phyloP scores from a whole-genome alignment of 345 rosid species.

The Clausena lansium region DNA sequence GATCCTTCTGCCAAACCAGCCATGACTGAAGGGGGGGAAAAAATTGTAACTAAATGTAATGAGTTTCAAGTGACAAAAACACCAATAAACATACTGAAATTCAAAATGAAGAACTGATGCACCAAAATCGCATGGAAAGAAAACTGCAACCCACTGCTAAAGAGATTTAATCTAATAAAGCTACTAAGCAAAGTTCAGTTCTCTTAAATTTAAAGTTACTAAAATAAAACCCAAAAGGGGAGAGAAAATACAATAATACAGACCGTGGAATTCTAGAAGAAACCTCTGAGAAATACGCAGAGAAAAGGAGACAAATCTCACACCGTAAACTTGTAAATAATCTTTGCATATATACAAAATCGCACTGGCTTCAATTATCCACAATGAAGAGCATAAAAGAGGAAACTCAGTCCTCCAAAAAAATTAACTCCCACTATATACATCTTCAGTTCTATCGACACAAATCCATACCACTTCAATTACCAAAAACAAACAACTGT shows the following conservation, averaged over 20 bases:
- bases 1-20: constrained; percentile 44
- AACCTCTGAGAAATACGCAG: neutral
- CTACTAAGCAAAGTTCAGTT: neutral
- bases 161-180: neutral
- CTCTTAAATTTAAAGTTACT: neutral
- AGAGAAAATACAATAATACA: neutral
- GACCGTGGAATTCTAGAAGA: neutral
- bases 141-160: neutral
- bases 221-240: neutral
- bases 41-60: neutral
- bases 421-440: neutral
- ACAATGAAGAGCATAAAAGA: neutral
- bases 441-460: neutral
- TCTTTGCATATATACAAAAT: neutral
- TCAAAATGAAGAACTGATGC: neutral
- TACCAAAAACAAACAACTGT: neutral
- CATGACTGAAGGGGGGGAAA: constrained; percentile 34
- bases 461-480: neutral
- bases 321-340: neutral
- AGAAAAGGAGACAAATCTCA: neutral
- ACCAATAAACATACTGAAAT: neutral
- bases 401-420: neutral
- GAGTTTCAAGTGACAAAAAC: neutral
- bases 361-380: neutral
- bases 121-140: neutral